Percentiles rank a stretch among this genome's conserved stretches.
phyloP scores from a whole-genome alignment of 805 yeast genomes.

The Teunomyces pallodes region DNA sequence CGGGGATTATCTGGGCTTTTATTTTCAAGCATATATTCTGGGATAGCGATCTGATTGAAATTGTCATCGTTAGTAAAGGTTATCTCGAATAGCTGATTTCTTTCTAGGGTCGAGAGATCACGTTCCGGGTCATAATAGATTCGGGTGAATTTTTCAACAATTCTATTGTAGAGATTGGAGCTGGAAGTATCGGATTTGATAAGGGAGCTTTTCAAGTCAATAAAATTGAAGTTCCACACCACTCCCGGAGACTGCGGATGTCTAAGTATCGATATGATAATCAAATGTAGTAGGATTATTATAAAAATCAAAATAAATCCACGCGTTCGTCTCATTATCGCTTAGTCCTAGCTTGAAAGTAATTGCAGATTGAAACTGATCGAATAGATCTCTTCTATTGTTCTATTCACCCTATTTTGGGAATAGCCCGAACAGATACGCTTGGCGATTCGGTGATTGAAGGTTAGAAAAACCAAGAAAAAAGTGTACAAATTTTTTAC shows the following conservation, averaged over 20 bases:
- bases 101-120: background rate
- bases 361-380: no score
- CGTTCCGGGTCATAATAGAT: background rate
- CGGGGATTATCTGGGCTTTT: constrained; percentile 7
- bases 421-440: background rate
- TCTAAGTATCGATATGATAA: constrained; percentile 7
- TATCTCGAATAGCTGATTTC: background rate
- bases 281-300: constrained; percentile 8
- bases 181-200: background rate
- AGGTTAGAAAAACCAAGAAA: background rate
- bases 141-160: constrained; percentile 1
- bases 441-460: background rate
- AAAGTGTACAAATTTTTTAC: background rate
- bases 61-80: constrained; percentile 3
- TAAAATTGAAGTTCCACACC: constrained; percentile 2
- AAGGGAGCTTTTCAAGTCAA: constrained; percentile 6
- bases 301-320: constrained; percentile 4
- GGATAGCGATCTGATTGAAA: constrained; percentile 12
- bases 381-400: background rate
- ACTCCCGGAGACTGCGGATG: constrained; percentile 1
- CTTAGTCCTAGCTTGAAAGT: background rate
- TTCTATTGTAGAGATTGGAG: constrained; percentile 3
- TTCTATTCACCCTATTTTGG: background rate
- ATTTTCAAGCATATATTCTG: constrained; percentile 10
- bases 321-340: constrained; percentile 9